A percentile compares a stretch with the other conserved stretches of the same genome.
Evolutionary conservation across 225 moss, liverwort and hornwort species (phyloP).

Genomic region (Polytrichum formosum): DNA sequence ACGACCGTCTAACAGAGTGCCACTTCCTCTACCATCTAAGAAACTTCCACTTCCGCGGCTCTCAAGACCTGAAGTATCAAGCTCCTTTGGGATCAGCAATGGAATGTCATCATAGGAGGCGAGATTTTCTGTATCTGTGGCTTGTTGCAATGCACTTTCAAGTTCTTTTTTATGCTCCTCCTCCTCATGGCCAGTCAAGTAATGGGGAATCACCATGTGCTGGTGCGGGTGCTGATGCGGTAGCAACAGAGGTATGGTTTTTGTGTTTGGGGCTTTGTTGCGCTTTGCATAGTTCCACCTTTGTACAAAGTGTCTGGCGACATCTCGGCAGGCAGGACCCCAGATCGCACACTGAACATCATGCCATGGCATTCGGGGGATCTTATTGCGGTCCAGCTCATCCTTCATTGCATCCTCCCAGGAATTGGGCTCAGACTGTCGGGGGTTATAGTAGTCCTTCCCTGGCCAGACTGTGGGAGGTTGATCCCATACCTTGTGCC

Average conservation of each 20-base stretch:
- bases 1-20: conserved; percentile 15
- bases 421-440: conserved; percentile 51
- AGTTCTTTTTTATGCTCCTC: conserved; percentile 49
- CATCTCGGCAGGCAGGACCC: conserved; percentile 53
- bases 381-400: conserved; percentile 41
- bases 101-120: conserved; percentile 50
- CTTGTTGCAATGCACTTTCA: conserved; percentile 43
- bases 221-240: conserved; percentile 48
- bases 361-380: conserved; percentile 56
- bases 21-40: conserved; percentile 26
- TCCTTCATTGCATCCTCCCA: conserved; percentile 61
- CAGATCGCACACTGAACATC: conserved; percentile 55
- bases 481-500: conserved; percentile 38
- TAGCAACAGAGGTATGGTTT: conserved; percentile 41
- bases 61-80: conserved; percentile 24
- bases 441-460: conserved; percentile 55
- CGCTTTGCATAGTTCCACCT: conserved; percentile 56
- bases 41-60: conserved; percentile 17
- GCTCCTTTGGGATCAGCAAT: conserved; percentile 49
- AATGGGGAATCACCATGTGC: conserved; percentile 55
- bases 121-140: conserved; percentile 28
- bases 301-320: conserved; percentile 50
- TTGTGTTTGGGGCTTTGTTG: conserved; percentile 39
- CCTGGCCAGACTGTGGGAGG: conserved; percentile 48
- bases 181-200: conserved; percentile 42